Evolutionary conservation across 2,329 filamentous ascomycete species (phyloP).

Genomic region (Aspergillus eucalypticola): DNA sequence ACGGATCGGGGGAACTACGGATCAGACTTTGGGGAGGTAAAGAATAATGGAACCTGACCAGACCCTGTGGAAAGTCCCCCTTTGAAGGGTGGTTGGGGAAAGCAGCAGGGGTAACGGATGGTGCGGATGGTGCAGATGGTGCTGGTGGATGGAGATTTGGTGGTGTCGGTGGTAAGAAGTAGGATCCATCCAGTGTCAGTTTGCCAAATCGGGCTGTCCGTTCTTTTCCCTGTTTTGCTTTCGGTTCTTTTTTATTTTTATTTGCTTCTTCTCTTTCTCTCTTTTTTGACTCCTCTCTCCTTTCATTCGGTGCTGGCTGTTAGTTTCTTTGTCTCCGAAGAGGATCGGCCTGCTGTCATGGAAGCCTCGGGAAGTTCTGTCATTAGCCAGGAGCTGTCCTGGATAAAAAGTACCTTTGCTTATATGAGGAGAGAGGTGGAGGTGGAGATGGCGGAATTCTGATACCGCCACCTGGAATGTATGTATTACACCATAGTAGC

Average conservation of each 20-base stretch:
- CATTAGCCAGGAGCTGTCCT: conserved; percentile 1
- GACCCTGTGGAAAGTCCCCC: not conserved
- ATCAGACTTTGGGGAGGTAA: not conserved
- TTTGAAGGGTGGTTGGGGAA: not conserved
- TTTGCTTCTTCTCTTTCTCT: not conserved
- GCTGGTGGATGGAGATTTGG: not conserved
- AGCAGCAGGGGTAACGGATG: not conserved
- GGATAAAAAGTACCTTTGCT: not conserved
- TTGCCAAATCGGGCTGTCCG: not conserved
- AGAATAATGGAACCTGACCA: conserved; percentile 3
- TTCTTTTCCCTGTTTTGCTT: not conserved
- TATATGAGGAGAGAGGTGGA: not conserved
- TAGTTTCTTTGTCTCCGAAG: conserved; percentile 3
- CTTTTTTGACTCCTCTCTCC: not conserved
- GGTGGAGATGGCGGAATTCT: not conserved
- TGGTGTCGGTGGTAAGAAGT: not conserved
- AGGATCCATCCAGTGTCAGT: not conserved
- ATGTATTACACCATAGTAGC: not conserved
- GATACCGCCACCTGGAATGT: not conserved
- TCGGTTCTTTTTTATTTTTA: not conserved
- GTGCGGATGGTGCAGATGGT: not conserved
- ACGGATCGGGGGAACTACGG: conserved; percentile 3
- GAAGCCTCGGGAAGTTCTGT: conserved; percentile 4
- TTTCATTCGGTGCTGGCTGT: not conserved
- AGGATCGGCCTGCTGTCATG: conserved; percentile 4